Evolutionary conservation across 495 filamentous ascomycete species (phyloP), one percentile per base, ranked within the genome.

Genomic region (Neurospora sp.): DNA sequence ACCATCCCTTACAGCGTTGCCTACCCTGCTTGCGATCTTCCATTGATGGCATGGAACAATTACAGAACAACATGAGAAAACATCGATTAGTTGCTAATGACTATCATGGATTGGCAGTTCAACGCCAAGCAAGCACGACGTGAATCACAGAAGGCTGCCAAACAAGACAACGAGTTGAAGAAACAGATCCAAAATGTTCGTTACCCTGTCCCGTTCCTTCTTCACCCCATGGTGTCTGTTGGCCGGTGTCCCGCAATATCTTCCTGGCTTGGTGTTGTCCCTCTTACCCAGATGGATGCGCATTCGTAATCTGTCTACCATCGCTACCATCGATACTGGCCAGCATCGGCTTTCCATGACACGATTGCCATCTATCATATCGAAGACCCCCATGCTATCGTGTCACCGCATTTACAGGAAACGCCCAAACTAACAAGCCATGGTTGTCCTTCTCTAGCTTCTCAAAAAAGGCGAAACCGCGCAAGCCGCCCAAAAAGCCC

Each of bases 401-500:
- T 66, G 54, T 18, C 27, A 66, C 27, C 27, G 54, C 12, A 48
- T 20, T 35, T 66, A 37, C 7, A 75, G 23, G 38, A 69, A 62
- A 41, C 44, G 31, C 27, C 20, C 20, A 66, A 66, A 66, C 54
- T 66, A 66, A 66, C 54, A 66, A 35, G 27, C 14, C 54, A 66
- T 18, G 54, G 27, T 66, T 39, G 14, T 10, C 71, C 31, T 62
- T 72, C 86, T 85, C 86, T 88, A 83, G 84, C 88, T 85, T 84
- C 91, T 86, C 81, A 88, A 86, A 78, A 86, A 86, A 70, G 85
- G 85, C 80, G 92, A 94, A 77, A 94, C 93, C 72, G 91, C 91
- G 35, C 91, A 92, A 77, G 91, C 94, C 79, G 93, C 94, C 80
- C 91, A 94, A 79, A 94, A 94, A 80, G 91, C 92, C 54, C 92